Evolutionary conservation across 2,329 filamentous ascomycete genomes (phyloP).

Genomic region (Mycosphaerelloides madeirae): DNA sequence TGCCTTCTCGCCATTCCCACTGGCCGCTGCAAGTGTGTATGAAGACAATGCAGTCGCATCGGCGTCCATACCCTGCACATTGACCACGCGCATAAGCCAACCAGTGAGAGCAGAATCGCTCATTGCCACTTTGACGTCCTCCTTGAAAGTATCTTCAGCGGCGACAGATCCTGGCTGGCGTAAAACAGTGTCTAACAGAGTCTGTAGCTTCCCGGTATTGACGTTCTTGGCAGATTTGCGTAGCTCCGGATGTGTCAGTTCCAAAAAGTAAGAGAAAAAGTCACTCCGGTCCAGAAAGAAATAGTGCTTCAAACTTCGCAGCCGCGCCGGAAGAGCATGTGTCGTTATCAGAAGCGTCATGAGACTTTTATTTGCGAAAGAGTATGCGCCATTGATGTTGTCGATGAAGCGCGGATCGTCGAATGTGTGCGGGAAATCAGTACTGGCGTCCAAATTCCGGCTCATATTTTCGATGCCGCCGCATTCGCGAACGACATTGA

Average conservation of each 20-base stretch:
- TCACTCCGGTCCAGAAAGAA: slow-evolving; percentile 98
- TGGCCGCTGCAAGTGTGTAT: slow-evolving; percentile 64
- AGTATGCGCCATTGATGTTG: slow-evolving; percentile 92
- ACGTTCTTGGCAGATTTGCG: slow-evolving; percentile 76
- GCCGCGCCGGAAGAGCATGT: slow-evolving; percentile 78
- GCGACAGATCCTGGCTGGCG: slow-evolving; percentile 95
- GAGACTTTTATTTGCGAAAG: slow-evolving; percentile 89
- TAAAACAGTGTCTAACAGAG: slow-evolving; percentile 87
- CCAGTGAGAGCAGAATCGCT: slow-evolving; percentile 91
- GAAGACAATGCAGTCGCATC: slow-evolving; percentile 50
- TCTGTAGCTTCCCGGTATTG: slow-evolving; percentile 90
- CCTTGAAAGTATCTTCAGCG: slow-evolving; percentile 92
- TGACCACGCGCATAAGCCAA: slow-evolving; percentile 92
- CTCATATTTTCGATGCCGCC: slow-evolving; percentile 70
- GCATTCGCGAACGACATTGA: slow-evolving; percentile 96
- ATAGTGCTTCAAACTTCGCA: slow-evolving; percentile 94
- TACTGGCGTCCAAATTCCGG: slow-evolving; percentile 69
- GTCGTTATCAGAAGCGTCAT: slow-evolving; percentile 88
- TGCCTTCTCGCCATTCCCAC: slow-evolving; percentile 59
- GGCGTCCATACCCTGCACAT: slow-evolving; percentile 85
- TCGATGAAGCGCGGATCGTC: slow-evolving; percentile 89
- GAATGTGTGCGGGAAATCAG: slow-evolving; percentile 87
- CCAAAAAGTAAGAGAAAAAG: slow-evolving; percentile 97
- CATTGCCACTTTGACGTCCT: slow-evolving; percentile 96
- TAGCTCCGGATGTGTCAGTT: slow-evolving; percentile 82